Evolutionary conservation across 148 eudicot genomes (phyloP).

Genomic region (Limonium bicolor): DNA sequence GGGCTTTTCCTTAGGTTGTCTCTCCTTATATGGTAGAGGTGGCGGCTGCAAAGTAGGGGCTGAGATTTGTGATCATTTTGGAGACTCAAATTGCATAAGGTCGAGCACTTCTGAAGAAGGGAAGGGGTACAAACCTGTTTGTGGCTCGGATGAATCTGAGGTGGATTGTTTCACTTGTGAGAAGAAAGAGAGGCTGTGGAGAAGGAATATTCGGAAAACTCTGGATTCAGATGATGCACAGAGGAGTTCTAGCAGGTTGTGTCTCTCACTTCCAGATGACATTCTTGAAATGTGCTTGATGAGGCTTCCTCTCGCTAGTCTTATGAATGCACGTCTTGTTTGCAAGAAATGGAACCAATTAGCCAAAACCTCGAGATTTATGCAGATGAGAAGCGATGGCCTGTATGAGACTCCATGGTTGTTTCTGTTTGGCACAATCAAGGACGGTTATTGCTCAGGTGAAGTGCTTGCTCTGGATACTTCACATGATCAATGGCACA

Average conservation of each 20-base stretch:
- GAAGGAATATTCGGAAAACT: constrained; percentile 30
- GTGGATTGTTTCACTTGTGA: constrained; percentile 77
- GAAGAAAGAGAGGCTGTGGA: constrained; percentile 53
- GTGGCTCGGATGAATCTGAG: constrained; percentile 52
- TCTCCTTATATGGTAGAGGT: constrained; percentile 53
- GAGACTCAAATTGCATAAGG: constrained; percentile 34
- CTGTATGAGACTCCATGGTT: constrained; percentile 66
- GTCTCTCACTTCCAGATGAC: constrained; percentile 73
- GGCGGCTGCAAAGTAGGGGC: constrained; percentile 98
- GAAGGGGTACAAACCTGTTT: constrained; percentile 30
- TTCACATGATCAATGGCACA: constrained; percentile 62
- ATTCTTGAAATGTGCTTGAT: constrained; percentile 85
- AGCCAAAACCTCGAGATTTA: constrained; percentile 55
- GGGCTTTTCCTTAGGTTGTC: constrained; percentile 62
- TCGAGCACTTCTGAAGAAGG: constrained; percentile 58
- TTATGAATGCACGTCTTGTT: constrained; percentile 91
- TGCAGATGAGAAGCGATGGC: constrained; percentile 67
- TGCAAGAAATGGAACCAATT: constrained; percentile 86
- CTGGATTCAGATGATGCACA: constrained; percentile 21
- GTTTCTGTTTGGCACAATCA: constrained; percentile 68
- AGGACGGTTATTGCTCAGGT: constrained; percentile 80
- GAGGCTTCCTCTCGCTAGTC: constrained; percentile 85
- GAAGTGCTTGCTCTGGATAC: constrained; percentile 82
- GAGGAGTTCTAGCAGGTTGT: constrained; percentile 26
- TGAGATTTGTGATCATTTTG: constrained; percentile 58